Evolutionary conservation across 2,329 filamentous ascomycete species (phyloP).

Genomic region (Beauveria bassiana): DNA sequence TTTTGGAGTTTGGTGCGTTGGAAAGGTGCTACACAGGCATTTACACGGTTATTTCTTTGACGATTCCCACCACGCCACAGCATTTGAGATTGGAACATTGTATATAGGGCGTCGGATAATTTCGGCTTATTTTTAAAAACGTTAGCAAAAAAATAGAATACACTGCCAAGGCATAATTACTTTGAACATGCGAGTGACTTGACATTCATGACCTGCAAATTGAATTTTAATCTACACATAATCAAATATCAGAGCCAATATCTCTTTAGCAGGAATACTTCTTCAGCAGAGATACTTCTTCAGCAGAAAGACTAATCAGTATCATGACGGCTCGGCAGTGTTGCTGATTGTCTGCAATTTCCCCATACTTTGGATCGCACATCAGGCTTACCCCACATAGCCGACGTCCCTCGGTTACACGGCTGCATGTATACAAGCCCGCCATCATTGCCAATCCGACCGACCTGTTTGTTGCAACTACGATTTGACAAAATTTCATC

Average conservation of each 20-base stretch:
- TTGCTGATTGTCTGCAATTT: too few species aligned
- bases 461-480: neutral
- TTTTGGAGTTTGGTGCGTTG: constrained; percentile 9
- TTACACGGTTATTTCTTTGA: constrained; percentile 8
- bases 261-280: too few species aligned
- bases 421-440: neutral
- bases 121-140: neutral
- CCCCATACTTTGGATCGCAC: too few species aligned
- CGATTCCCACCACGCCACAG: constrained; percentile 12
- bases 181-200: too few species aligned
- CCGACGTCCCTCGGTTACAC: constrained; percentile 6
- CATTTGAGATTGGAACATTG: constrained; percentile 5
- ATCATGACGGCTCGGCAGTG: too few species aligned
- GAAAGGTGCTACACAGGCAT: constrained; percentile 4
- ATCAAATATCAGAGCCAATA: neutral
- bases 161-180: neutral
- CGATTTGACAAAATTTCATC: neutral
- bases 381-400: constrained; percentile 2
- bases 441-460: neutral
- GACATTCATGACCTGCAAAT: too few species aligned
- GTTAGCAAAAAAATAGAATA: neutral
- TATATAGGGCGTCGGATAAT: neutral
- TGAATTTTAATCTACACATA: too few species aligned
- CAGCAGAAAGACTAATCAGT: too few species aligned
- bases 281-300: too few species aligned